A percentile compares a stretch with the other conserved stretches of the same genome.
phyloP scores from a whole-genome alignment of 352 stramenopile species.

The Pelagophyceae sp. region DNA sequence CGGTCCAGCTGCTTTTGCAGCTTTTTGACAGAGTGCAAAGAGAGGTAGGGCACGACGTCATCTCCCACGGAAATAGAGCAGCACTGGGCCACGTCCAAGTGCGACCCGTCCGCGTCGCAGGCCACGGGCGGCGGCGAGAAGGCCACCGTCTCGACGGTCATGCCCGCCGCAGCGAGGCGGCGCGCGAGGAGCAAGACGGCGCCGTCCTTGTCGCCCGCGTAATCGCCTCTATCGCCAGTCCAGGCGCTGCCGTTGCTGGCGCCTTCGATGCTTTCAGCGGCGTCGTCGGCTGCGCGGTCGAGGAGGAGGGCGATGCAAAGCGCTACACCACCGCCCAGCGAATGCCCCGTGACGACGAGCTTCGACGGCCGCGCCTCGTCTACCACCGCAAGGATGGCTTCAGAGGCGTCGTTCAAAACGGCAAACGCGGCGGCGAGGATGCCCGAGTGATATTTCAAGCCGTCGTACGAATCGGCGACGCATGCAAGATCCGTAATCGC shows the following conservation, averaged over 20 bases:
- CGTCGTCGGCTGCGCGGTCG: too few relatives aligned
- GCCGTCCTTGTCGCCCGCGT: background rate
- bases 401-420: background rate
- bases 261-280: background rate
- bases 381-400: too few relatives aligned
- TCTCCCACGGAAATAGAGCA: background rate
- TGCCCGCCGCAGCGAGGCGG: background rate
- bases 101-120: background rate
- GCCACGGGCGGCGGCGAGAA: background rate
- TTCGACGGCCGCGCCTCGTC: background rate
- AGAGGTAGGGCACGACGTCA: slow-evolving; percentile 5
- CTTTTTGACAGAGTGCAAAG: background rate
- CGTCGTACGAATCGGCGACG: background rate
- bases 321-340: background rate
- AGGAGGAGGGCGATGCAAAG: slow-evolving; percentile 2
- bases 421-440: background rate
- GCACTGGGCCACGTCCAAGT: background rate
- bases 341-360: background rate
- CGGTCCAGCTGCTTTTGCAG: background rate
- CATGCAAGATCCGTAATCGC: background rate
- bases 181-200: background rate
- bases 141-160: background rate
- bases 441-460: too few relatives aligned
- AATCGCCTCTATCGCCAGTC: too few relatives aligned
- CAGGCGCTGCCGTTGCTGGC: too few relatives aligned